Evolutionary conservation across 139 green algal genomes (phyloP).

Genomic region (Gonium pectorale): DNA sequence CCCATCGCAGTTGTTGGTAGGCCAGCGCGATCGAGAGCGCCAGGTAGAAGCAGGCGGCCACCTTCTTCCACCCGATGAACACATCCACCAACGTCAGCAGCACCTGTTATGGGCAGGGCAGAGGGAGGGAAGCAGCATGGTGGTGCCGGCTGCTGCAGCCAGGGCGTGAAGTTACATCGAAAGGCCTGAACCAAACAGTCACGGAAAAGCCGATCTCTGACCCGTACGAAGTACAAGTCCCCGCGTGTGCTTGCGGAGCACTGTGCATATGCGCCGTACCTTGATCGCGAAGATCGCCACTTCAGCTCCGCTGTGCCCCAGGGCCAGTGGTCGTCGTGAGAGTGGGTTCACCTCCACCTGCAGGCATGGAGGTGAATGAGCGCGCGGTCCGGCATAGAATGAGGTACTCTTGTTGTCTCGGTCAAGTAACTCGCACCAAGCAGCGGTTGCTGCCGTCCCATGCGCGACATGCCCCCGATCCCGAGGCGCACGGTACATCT

Average conservation of each 20-base stretch:
- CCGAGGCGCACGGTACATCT: neutral
- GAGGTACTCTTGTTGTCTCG: neutral
- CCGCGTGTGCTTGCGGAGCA: neutral
- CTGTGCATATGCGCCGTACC: neutral
- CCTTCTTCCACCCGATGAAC: conserved; percentile 12
- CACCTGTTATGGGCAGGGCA: neutral
- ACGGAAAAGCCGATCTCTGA: neutral
- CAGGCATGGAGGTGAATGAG: neutral
- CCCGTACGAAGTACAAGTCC: neutral
- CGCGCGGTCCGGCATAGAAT: too few relatives aligned
- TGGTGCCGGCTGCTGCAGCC: neutral
- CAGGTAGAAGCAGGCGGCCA: conserved; percentile 3
- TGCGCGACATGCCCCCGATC: neutral
- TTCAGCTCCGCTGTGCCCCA: conserved; percentile 23
- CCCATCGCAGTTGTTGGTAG: conserved; percentile 25
- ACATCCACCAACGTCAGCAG: conserved; percentile 27
- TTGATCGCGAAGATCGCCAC: conserved; percentile 9
- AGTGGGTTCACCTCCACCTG: conserved; percentile 37
- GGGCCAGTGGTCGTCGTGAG: neutral
- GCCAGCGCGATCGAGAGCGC: neutral
- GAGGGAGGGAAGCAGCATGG: neutral
- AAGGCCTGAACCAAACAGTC: neutral
- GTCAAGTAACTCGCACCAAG: neutral
- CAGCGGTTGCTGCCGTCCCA: too few relatives aligned
- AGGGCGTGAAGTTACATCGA: neutral